These are phyloP conservation scores for Pseudodiploospora longispora DNA, from an alignment of 2,329 filamentous ascomycete species.

Conservation along the genomic window DNA sequence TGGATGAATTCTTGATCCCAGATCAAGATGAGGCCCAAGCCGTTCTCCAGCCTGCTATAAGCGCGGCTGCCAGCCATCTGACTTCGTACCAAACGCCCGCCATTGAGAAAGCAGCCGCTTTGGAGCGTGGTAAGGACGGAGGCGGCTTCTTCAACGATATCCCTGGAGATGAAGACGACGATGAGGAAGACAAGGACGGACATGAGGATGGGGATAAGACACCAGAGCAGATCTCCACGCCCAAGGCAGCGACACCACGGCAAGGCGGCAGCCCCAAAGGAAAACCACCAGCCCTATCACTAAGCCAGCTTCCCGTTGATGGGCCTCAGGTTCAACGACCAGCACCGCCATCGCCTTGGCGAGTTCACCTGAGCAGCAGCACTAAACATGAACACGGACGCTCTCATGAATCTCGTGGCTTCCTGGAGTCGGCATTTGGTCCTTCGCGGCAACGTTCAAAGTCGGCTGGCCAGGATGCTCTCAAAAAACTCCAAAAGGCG, in stretches of 20 bases:
- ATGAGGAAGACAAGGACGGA: conserved; percentile 12
- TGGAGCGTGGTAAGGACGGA: conserved; percentile 32
- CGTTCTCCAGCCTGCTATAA: conserved; percentile 52
- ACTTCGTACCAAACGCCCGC: conserved; percentile 48
- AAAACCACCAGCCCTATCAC: conserved; percentile 5
- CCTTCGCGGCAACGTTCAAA: conserved; percentile 41
- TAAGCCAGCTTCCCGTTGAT: conserved; percentile 3
- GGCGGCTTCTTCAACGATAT: conserved; percentile 17
- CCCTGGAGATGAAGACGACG: conserved; percentile 9
- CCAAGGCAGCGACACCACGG: conserved; percentile 8
- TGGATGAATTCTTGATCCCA: conserved; percentile 19
- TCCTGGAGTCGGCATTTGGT: conserved; percentile 39
- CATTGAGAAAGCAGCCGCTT: conserved; percentile 48
- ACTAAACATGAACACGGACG: conserved; percentile 15
- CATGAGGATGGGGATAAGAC: conserved; percentile 14
- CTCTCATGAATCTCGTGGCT: conserved; percentile 19
- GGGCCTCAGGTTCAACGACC: conserved; percentile 4
- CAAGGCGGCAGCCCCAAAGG: neutral
- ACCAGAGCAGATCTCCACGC: conserved; percentile 14
- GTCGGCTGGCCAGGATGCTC: conserved; percentile 48
- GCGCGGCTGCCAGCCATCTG: conserved; percentile 46
- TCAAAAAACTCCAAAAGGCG: conserved; percentile 49
- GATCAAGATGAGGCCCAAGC: conserved; percentile 51
- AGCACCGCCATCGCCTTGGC: conserved; percentile 22
- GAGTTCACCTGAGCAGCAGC: conserved; percentile 9